Base-by-base conservation (phyloP, 2,329 filamentous ascomycete species). In the Epichloe glyceriae region DNA sequence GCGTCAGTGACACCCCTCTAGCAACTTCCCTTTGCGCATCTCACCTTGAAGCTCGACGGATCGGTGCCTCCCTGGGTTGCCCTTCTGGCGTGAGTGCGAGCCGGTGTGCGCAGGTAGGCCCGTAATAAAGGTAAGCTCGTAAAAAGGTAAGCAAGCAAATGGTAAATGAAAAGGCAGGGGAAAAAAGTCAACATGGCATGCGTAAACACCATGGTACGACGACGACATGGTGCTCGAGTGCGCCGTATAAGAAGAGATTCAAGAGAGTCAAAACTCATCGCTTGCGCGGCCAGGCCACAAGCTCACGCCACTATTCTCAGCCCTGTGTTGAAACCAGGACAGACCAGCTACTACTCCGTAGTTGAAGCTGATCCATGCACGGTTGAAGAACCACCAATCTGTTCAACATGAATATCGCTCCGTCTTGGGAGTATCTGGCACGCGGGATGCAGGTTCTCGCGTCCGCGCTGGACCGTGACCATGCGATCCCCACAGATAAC, bases 401-500 rank as follows among this genome's bases (percentile, higher is more conserved):
- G 19, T 35, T 17, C 30, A 26, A 6, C 14, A 0, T 20, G 26
- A 14, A 26, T 17, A 4, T 20, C 8, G 11, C 34, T 43, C 19
- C 22, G 10, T 12, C 19, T 45, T 45, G 42, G 19, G 20, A 10
- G 26, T 33, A 35, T 12, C 49, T 47, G 46, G 37, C 35, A 14
- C 37, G 33, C 40, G 42, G 46, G 34, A 46, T 5, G 40, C 50
- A 47, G 49, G 46, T 33, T 52, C 54, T 55, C 43, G 52, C 55
- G 50, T 52, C 52, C 49, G 50, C 51, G 53, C 47, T 47, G 47
- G 34, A 44, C 33, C 37, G 33, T 44, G 37, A 47, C 54, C 47
- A 45, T 55, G 53, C 52, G 51, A 54, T 54, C 53, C 51, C 52
- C 53, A 55, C 55, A 52, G 51, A 38, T 12, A 47, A 54, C 55